Base-by-base conservation (phyloP, 345 rosid species). In the Aurinia saxatilis region DNA sequence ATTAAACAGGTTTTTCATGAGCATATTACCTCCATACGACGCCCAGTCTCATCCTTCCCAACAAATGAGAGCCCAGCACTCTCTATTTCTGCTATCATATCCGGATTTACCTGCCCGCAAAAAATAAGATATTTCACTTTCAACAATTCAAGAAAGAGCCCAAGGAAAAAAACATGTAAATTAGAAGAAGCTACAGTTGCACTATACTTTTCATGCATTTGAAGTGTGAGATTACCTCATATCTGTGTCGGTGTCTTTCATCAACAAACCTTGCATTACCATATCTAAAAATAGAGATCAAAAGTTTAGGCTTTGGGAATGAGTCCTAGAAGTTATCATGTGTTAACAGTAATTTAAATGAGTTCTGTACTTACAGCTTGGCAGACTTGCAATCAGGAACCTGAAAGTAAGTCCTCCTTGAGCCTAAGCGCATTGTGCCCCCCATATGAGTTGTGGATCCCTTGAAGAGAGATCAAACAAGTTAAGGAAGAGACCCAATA, bases 371-470 rank as follows among this genome's bases (percentile, higher is more conserved):
- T 79, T 72, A 86, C 95, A 86, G 60, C 56, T 82, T 82, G 34
- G 91, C 86, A 71, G 91, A 82, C 75, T 65, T 84, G 82, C 95
- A 84, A 60, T 87, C 78, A 38, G 74, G 44, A 77, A 66, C 78
- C 77, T 75, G 73, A 65, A 87, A 84, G 75, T 78, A 72, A 35
- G 95, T 87, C 75, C 78, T 82, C 72, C 95, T 82, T 63, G 91
- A 87, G 29, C 95, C 95, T 36, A 82, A 69, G 18, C 95, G 86
- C 95, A 87, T 84, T 29, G 95, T 87, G 29, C 86, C 95, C 38
- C 95, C 95, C 95, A 84, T 84, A 54, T 84, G 91, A 67, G 91
- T 87, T 77, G 79, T 87, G 35, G 95, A 87, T 36, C 70, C 95
- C 91, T 87, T 81, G 36, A 30, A 44, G 2, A 39, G 12, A 62